phyloP scores from a whole-genome alignment of 768 basidiomycete genomes.

The Lactarius tabidus region DNA sequence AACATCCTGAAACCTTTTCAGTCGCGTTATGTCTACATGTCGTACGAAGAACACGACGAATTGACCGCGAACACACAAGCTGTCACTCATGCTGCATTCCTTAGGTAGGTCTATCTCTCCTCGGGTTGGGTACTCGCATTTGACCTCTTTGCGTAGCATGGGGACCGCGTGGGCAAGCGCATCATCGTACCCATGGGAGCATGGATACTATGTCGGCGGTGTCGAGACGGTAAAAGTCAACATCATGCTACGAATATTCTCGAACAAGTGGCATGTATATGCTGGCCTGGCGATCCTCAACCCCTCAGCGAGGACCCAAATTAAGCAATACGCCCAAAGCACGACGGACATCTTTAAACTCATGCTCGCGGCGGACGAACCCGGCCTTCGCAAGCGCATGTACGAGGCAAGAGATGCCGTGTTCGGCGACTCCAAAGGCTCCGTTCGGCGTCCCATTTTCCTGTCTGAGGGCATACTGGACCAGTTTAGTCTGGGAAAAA shows the following conservation, averaged over 20 bases:
- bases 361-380: constrained; percentile 66
- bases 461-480: constrained; percentile 83
- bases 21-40: constrained; percentile 85
- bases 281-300: constrained; percentile 98
- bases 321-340: constrained; percentile 84
- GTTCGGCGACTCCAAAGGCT: constrained; percentile 48
- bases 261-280: constrained; percentile 98
- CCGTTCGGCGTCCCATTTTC: constrained; percentile 59
- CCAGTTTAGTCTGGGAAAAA: constrained; percentile 75
- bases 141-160: constrained; percentile 58
- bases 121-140: neutral
- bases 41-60: constrained; percentile 94
- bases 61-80: constrained; percentile 99
- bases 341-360: constrained; percentile 91
- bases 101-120: constrained; percentile 53
- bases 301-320: constrained; percentile 82
- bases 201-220: constrained; percentile 90
- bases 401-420: constrained; percentile 71
- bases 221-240: constrained; percentile 99
- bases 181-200: constrained; percentile 89
- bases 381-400: constrained; percentile 62
- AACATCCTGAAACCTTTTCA: constrained; percentile 72
- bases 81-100: constrained; percentile 95
- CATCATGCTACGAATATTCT: constrained; percentile 92
- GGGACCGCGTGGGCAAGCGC: constrained; percentile 90